phyloP scores from a whole-genome alignment of 2,329 filamentous ascomycete species.

The Microsporum ferrugineum region DNA sequence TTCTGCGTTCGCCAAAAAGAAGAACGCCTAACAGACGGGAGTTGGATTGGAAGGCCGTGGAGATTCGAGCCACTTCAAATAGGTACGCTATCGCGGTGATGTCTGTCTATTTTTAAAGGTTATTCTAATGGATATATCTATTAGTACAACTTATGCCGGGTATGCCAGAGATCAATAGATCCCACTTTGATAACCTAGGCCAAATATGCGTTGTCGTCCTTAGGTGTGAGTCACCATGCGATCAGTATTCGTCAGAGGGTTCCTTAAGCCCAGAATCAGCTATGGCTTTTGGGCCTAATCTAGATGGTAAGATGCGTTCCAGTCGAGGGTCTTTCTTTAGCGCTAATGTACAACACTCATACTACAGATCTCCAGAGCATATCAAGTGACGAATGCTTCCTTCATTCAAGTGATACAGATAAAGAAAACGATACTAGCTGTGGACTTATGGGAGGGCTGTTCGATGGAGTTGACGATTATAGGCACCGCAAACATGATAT shows the following conservation, averaged over 20 bases:
- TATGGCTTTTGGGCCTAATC: constrained; percentile 16
- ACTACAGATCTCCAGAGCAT: constrained; percentile 1
- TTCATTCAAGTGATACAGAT: background rate
- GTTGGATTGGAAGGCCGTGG: constrained; percentile 43
- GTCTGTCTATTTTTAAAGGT: background rate
- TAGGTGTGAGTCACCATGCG: constrained; percentile 15
- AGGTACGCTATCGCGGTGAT: constrained; percentile 25
- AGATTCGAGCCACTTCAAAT: constrained; percentile 41
- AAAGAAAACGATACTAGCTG: background rate
- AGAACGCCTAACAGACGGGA: constrained; percentile 35
- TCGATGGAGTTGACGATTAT: constrained; percentile 9
- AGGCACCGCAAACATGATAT: background rate
- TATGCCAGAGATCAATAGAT: constrained; percentile 9
- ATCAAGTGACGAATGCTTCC: constrained; percentile 4
- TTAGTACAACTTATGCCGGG: constrained; percentile 7
- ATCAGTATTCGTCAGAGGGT: constrained; percentile 6
- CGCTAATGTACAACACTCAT: background rate
- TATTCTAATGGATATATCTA: background rate
- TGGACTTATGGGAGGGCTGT: constrained; percentile 9
- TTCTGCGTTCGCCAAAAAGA: constrained; percentile 46
- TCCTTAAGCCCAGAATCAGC: constrained; percentile 13
- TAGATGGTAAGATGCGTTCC: constrained; percentile 14
- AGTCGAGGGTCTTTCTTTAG: background rate
- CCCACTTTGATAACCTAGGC: constrained; percentile 17
- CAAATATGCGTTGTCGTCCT: constrained; percentile 24